Evolutionary conservation across 306 rosid genomes (phyloP).

Genomic region (Lathyrus oleraceus): DNA sequence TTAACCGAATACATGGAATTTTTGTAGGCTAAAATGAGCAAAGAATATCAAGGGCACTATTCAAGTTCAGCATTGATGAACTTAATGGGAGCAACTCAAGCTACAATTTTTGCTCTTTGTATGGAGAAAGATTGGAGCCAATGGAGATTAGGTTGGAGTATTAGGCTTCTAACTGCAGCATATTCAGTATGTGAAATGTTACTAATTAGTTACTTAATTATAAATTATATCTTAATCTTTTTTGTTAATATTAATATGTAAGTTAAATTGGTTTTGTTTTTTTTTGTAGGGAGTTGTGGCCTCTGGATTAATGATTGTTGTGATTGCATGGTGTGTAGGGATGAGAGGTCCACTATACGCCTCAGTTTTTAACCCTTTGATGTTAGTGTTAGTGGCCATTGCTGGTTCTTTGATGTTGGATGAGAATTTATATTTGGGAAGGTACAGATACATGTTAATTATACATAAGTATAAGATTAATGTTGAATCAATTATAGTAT

Average conservation of each 20-base stretch:
- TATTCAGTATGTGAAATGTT: conserved; percentile 43
- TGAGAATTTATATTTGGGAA: conserved; percentile 45
- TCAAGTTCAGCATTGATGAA: conserved; percentile 63
- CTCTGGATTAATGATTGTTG: conserved; percentile 38
- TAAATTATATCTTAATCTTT: not conserved
- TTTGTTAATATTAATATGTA: not conserved
- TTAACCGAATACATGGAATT: not conserved
- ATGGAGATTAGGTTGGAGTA: conserved; percentile 67
- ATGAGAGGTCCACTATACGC: conserved; percentile 63
- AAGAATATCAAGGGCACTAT: conserved; percentile 44
- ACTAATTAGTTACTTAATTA: not conserved
- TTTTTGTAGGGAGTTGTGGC: conserved; percentile 50
- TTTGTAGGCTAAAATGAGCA: conserved; percentile 33
- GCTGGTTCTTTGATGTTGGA: conserved; percentile 45
- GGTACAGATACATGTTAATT: conserved; percentile 28
- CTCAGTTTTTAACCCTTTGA: conserved; percentile 49
- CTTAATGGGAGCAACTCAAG: conserved; percentile 51
- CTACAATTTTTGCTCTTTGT: conserved; percentile 43
- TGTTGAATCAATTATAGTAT: not conserved
- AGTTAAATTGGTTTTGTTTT: not conserved
- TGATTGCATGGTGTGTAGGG: conserved; percentile 43
- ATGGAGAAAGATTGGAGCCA: conserved; percentile 56
- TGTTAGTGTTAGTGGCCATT: conserved; percentile 42
- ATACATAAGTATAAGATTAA: not conserved
- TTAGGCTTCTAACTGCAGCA: conserved; percentile 57